A percentile compares a stretch with the other conserved stretches of the same genome.
phyloP scores from a whole-genome alignment of 2,329 filamentous ascomycete species.

The Colletotrichum paranaense region DNA sequence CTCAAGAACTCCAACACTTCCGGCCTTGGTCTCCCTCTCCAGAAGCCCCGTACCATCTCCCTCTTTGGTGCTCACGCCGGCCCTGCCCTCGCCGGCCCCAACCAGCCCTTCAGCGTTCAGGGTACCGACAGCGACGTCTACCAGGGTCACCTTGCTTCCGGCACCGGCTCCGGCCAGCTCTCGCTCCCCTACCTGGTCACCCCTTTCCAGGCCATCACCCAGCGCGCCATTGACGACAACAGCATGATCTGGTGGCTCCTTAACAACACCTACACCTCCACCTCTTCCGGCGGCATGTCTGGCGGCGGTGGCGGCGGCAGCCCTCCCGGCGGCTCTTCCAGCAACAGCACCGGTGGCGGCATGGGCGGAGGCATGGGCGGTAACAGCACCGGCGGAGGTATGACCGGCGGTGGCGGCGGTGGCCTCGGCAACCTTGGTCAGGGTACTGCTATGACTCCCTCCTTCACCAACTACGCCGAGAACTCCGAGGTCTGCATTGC shows the following conservation, averaged over 20 bases:
- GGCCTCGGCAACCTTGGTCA: conserved; percentile 21
- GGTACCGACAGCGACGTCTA: conserved; percentile 24
- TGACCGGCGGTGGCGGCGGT: conserved; percentile 14
- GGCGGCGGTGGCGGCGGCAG: conserved; percentile 14
- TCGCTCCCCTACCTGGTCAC: conserved; percentile 26
- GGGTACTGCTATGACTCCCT: not conserved
- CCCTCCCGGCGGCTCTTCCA: not conserved
- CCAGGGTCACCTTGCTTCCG: conserved; percentile 22
- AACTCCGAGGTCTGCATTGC: conserved; percentile 29
- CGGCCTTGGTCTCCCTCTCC: conserved; percentile 66
- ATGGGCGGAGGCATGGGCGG: not conserved
- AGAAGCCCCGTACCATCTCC: conserved; percentile 47
- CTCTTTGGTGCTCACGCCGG: conserved; percentile 25
- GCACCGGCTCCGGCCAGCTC: conserved; percentile 24
- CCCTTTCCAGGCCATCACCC: conserved; percentile 27
- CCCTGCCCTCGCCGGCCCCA: conserved; percentile 10
- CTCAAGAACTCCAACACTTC: conserved; percentile 74
- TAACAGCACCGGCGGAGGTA: conserved; percentile 24
- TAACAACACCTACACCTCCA: conserved; percentile 30
- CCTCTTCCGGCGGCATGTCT: conserved; percentile 13
- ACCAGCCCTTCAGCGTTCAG: conserved; percentile 22
- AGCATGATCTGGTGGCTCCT: conserved; percentile 50
- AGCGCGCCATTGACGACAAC: conserved; percentile 51
- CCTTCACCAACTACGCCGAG: conserved; percentile 28
- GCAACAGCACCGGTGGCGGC: conserved; percentile 15